These are phyloP conservation scores for Thermomucor indicae-seudaticae DNA, from an alignment of 371 early-diverging fungal species.

Conservation along the genomic window DNA sequence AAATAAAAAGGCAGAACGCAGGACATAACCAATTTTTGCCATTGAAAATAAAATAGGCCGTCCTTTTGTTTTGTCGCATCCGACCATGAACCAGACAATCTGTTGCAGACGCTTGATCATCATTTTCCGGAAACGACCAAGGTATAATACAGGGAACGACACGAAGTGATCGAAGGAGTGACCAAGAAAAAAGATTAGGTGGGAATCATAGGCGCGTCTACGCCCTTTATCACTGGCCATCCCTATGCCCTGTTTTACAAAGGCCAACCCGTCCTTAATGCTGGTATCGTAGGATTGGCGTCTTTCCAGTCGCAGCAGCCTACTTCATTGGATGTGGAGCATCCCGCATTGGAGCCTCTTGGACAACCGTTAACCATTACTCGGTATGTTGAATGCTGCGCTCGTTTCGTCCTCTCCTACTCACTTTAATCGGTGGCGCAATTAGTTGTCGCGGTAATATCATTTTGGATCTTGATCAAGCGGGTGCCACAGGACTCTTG, in stretches of 20 bases:
- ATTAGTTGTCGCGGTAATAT: slow-evolving; percentile 70
- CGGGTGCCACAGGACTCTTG: slow-evolving; percentile 61
- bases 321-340: slow-evolving; percentile 12
- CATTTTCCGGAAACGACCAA: slow-evolving; percentile 49
- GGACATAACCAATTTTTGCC: too few species aligned
- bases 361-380: slow-evolving; percentile 58
- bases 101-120: slow-evolving; percentile 51
- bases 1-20: too few species aligned
- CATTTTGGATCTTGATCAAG: slow-evolving; percentile 61
- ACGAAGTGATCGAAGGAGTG: neutral
- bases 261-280: slow-evolving; percentile 35
- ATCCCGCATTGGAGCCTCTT: slow-evolving; percentile 42
- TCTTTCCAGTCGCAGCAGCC: slow-evolving; percentile 12
- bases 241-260: slow-evolving; percentile 61
- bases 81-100: slow-evolving; percentile 63
- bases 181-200: too few species aligned
- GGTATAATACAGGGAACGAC: too few species aligned
- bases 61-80: slow-evolving; percentile 50
- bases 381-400: slow-evolving; percentile 16
- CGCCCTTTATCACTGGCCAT: slow-evolving; percentile 67
- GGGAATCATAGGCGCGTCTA: slow-evolving; percentile 62
- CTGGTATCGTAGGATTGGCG: slow-evolving; percentile 63
- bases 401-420: neutral
- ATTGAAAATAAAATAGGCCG: too few species aligned
- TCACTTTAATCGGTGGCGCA: neutral